Evolutionary conservation across 257 asterid species (phyloP), one percentile per base, ranked within the genome.

Genomic region (Ilex asprella): DNA sequence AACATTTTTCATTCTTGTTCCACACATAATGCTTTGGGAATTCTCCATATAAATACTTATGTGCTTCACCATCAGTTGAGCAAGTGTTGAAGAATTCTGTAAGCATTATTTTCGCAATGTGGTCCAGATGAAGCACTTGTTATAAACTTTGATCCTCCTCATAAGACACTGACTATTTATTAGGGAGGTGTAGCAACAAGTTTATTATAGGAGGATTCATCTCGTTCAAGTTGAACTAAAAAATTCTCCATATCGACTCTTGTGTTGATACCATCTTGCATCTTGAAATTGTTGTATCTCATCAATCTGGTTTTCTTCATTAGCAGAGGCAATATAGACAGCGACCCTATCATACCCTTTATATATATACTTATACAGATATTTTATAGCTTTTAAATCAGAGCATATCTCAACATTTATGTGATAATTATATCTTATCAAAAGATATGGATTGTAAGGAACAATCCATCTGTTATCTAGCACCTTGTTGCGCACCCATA

Each of bases 401-500:
- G 60, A 72, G 13, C 72, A 61, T 0, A 72, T 58, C 10, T 67
- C 52, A 0, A 66, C 61, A 50, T 72, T 72, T 0, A 72, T 50
- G 16, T 67, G 65, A 29, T 54, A 72, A n/a, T 72, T 41, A 47
- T 21, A 67, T 11, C 31, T 62, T 4, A 30, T 49, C 0, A 62
- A 13, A 3, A 62, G 14, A 27, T 55, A 59, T 0, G 52, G 57
- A 55, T 68, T 60, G 10, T 68, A 68, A 3, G 70, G 75, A 2
- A 68, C 71, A 0, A 66, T 41, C 61, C 70, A 75, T 5, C 53
- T 2, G 3, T 66, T 61, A 11, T 70, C 39, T 0, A 70, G 16
- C 0, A 5, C 0, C 0, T 11, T 2, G 0, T 21, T 11, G 0
- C 63, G 4, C 11, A 66, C 69, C 0, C 12, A 14, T 0, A 39